phyloP scores from a whole-genome alignment of 345 rosid genomes.

The Brassica napus region DNA sequence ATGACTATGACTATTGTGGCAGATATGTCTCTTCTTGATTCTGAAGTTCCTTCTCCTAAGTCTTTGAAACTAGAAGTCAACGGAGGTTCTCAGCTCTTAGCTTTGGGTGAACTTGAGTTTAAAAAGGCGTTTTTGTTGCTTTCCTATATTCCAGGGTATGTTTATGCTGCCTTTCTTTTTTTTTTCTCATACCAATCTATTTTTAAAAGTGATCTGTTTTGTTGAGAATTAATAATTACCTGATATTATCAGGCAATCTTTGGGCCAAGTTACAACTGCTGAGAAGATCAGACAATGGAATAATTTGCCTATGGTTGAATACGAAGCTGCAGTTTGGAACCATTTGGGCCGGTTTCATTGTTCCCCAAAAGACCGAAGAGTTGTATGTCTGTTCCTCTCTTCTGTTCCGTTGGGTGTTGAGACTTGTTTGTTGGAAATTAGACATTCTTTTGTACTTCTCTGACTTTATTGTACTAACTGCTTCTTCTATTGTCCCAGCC shows the following conservation, averaged over 20 bases:
- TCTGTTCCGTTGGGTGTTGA: neutral
- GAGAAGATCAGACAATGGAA: no score
- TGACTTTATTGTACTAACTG: neutral
- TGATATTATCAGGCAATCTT: no score
- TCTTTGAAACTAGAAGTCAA: constrained; percentile 10
- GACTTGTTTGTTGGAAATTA: neutral
- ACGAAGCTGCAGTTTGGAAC: neutral
- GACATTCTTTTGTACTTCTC: neutral
- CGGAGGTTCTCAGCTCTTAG: constrained; percentile 43
- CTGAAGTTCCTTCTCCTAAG: constrained; percentile 17
- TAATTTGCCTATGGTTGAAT: neutral
- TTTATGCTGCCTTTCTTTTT: neutral
- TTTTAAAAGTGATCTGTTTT: neutral
- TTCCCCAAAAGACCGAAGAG: neutral
- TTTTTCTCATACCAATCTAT: neutral
- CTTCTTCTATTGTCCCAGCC: constrained; percentile 38
- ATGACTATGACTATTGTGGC: neutral
- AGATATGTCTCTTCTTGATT: constrained; percentile 22
- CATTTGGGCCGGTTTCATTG: neutral
- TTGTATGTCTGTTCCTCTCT: neutral
- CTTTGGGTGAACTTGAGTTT: constrained; percentile 64
- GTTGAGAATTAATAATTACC: no score
- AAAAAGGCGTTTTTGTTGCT: constrained; percentile 60
- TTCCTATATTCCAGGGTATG: constrained; percentile 55
- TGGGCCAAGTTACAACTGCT: no score